Conservation (phyloP, 2,329 filamentous ascomycete genomes). For the Pseudocercospora pini-densiflorae region DNA sequence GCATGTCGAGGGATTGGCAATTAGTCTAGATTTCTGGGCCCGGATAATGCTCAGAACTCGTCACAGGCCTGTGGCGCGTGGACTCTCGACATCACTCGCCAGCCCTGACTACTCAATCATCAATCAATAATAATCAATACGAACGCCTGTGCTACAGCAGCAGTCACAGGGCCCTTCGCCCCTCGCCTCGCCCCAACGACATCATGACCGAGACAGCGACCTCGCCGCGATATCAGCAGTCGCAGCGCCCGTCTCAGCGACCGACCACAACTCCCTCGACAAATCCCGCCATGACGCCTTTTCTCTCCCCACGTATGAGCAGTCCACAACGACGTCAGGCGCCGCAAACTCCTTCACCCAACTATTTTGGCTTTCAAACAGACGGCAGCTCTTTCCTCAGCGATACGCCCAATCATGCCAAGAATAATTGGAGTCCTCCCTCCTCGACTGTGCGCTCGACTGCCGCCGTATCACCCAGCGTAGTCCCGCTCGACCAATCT, state of each 20-base stretch:
- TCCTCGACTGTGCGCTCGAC: slow-evolving; percentile 74
- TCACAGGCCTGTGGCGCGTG: slow-evolving; percentile 8
- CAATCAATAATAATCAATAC: slow-evolving; percentile 5
- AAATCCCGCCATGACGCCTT: slow-evolving; percentile 36
- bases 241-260: slow-evolving; percentile 14
- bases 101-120: not conserved
- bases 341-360: slow-evolving; percentile 65
- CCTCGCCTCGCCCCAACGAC: slow-evolving; percentile 11
- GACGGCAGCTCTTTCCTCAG: slow-evolving; percentile 60
- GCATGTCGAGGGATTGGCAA: not conserved
- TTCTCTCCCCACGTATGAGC: slow-evolving; percentile 33
- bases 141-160: not conserved
- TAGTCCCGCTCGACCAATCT: slow-evolving; percentile 74
- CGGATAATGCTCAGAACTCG: not conserved
- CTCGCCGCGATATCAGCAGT: slow-evolving; percentile 29
- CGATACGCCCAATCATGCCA: slow-evolving; percentile 55
- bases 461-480: slow-evolving; percentile 68
- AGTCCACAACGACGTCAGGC: slow-evolving; percentile 27
- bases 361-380: slow-evolving; percentile 83
- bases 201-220: slow-evolving; percentile 33
- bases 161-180: not conserved
- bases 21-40: slow-evolving; percentile 1
- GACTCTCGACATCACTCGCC: not conserved
- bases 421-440: slow-evolving; percentile 75
- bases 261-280: slow-evolving; percentile 26